Conservation (phyloP, 768 basidiomycete genomes). For the Suillus subluteus region DNA sequence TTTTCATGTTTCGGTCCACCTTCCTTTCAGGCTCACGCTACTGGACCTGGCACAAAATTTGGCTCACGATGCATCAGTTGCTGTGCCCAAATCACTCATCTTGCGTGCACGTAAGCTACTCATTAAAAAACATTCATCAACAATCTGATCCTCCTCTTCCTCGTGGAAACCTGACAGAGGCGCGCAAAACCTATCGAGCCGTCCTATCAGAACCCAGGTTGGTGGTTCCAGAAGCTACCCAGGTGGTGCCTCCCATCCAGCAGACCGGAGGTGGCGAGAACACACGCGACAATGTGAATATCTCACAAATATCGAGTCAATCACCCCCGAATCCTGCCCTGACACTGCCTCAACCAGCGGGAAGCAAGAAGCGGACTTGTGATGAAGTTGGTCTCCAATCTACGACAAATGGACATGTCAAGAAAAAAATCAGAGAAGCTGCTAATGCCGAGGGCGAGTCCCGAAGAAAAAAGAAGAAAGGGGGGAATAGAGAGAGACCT, state of each 20-base stretch:
- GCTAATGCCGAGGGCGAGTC: slow-evolving; percentile 9
- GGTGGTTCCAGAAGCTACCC: slow-evolving; percentile 48
- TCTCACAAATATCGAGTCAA: neutral
- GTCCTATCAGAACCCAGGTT: slow-evolving; percentile 76
- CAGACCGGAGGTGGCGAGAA: neutral
- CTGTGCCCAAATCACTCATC: slow-evolving; percentile 65
- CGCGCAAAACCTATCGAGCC: slow-evolving; percentile 80
- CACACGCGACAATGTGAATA: neutral
- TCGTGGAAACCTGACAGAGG: slow-evolving; percentile 50
- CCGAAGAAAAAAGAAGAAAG: slow-evolving; percentile 29
- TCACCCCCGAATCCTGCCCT: neutral
- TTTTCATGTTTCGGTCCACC: slow-evolving; percentile 1
- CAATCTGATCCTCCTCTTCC: neutral
- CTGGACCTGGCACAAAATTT: slow-evolving; percentile 71
- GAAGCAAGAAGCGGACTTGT: slow-evolving; percentile 25
- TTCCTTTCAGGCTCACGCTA: slow-evolving; percentile 56
- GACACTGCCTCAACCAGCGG: neutral
- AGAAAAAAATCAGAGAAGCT: neutral
- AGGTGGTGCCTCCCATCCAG: slow-evolving; percentile 1
- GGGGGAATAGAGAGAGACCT: slow-evolving; percentile 15
- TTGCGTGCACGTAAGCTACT: slow-evolving; percentile 69
- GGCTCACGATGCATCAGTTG: slow-evolving; percentile 64
- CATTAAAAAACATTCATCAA: neutral
- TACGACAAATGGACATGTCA: neutral
- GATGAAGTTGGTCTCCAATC: slow-evolving; percentile 18